Base-by-base conservation (phyloP, 495 filamentous ascomycete species). In the Aspergillus leporis region DNA sequence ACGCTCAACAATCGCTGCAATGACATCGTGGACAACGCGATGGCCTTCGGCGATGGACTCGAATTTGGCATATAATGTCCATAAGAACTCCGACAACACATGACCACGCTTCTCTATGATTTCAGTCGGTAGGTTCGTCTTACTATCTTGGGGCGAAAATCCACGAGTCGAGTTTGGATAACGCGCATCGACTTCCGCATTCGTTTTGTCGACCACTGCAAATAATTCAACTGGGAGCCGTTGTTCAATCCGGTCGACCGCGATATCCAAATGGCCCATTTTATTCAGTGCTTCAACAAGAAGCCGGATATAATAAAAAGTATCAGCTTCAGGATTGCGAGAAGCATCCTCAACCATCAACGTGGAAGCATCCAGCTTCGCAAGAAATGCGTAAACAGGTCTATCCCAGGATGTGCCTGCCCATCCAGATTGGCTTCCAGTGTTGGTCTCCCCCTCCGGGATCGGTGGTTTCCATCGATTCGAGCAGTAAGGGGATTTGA, bases 1-100 rank as follows among this genome's bases (percentile, higher is more conserved):
- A 40, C 93, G 85, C 59, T 87, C 85, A 36, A 91, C 80, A 62
- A 98, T 90, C 0, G 85, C 90, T 43, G 84, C 85, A 60, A 97
- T 84, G 46, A 93, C 87, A 71, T 99, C 94, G 68, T 97, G 92
- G 51, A 98, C 82, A 2, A 96, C 90, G 50, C 94, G 88, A 66
- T 99, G 95, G 14, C 94, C 89, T 72, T 99, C 94, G 14, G 92
- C 92, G 61, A 99, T 97, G 16, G 95, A 87, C 68, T 97, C 94
- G 65, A 99, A 96, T 62, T 97, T 96, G 16, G 93, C 91, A 73
- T 96, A 99, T 0, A 99, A 74, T 2, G 92, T 93, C 85, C 85
- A 92, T 8, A 99, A 77, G 34, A 96, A 84, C 65, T 99, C 94
- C 53, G 91, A 86, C 34, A 99, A 85, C 21, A 96, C 88, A 65